Evolutionary conservation across 192 early-diverging fungal genomes (phyloP), one percentile per base, ranked within the genome.

Genomic region (Coemansia sp.): DNA sequence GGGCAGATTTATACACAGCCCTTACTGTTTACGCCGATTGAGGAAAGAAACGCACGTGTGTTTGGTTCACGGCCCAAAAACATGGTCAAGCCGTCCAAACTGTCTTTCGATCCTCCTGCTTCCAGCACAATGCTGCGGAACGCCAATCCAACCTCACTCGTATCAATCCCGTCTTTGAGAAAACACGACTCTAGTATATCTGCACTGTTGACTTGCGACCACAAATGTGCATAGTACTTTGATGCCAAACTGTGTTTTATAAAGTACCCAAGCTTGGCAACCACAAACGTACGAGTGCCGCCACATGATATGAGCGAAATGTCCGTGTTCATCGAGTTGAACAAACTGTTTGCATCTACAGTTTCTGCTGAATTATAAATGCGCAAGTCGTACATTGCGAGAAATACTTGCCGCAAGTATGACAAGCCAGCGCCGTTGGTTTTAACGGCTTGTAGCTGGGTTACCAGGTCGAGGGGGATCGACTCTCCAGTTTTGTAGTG

Each of bases 141-240:
- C 11, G 41, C 41, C 12, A 45, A 1, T 16, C 41, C 41, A 16
- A 45, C 41, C 3, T 45, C 41, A 3, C 14, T 5, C 11, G 2
- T n/a, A n/a, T 49, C 48, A 17, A 49, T 8, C 0, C 48, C 48
- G 6, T 49, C 48, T 49, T 49, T 16, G 12, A 49, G 48, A n/a
- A 49, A 49, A 21, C 48, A 21, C 7, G 48, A 17, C 6, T 16
- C 16, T 7, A 49, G 92, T 82, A 93, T 89, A 67, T 93, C 92
- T 49, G 85, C 85, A 3, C 87, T 85, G 61, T 85, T 91, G 41
- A 91, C 89, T 76, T 92, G 84, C 3, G 86, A 83, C 85, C 86
- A 92, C 53, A 90, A 64, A 58, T 92, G 91, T 2, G 88, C 89
- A 45, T 88, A 91, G 59, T 90, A 90, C 9, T 72, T 85, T 12